Evolutionary conservation across 805 yeast species (phyloP).

Genomic region (Candida michaelii): DNA sequence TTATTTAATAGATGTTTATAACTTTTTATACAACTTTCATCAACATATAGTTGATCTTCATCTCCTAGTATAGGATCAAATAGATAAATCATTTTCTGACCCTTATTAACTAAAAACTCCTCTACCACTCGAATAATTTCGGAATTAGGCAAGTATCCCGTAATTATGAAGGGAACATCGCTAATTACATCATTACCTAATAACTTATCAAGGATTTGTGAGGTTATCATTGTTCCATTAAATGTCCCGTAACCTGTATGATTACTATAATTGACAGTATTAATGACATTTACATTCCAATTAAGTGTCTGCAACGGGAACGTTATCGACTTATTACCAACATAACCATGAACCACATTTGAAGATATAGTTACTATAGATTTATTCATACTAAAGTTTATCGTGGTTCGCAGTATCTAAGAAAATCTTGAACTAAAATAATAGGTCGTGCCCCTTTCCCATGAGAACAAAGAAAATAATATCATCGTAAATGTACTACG

Average conservation of each 20-base stretch:
- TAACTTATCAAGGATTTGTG: slow-evolving; percentile 41
- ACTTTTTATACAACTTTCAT: slow-evolving; percentile 39
- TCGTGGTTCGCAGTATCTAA: neutral
- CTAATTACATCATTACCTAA: slow-evolving; percentile 37
- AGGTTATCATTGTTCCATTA: slow-evolving; percentile 51
- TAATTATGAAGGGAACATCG: slow-evolving; percentile 38
- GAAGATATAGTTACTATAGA: slow-evolving; percentile 56
- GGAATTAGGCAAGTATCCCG: slow-evolving; percentile 69
- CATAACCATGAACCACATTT: slow-evolving; percentile 94
- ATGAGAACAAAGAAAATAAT: no score
- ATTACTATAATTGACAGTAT: slow-evolving; percentile 86
- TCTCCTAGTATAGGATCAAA: slow-evolving; percentile 84
- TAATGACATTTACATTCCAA: slow-evolving; percentile 90
- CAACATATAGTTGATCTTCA: slow-evolving; percentile 68
- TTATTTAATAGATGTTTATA: slow-evolving; percentile 49
- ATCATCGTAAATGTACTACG: no score
- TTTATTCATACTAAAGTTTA: slow-evolving; percentile 1
- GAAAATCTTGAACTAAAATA: no score
- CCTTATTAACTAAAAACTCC: neutral
- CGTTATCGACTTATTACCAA: slow-evolving; percentile 88
- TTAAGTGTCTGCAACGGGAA: slow-evolving; percentile 84
- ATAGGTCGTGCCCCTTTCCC: no score
- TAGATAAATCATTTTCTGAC: slow-evolving; percentile 42
- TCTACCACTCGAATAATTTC: slow-evolving; percentile 35
- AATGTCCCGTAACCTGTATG: slow-evolving; percentile 85